Evolutionary conservation across 768 basidiomycete genomes (phyloP), one percentile per base, ranked within the genome.

Genomic region (Lactifluus echinatus): DNA sequence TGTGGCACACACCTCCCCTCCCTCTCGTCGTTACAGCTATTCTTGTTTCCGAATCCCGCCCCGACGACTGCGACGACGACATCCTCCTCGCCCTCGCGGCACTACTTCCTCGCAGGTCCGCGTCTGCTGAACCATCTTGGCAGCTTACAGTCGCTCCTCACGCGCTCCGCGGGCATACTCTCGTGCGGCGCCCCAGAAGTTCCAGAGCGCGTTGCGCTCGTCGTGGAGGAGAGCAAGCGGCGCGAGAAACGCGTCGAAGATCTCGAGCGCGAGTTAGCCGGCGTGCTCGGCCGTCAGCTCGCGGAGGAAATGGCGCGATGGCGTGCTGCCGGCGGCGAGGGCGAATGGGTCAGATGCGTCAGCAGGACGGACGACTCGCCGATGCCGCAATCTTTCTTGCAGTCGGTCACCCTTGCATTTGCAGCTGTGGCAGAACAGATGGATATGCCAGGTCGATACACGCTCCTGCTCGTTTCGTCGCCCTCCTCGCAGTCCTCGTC

Each of bases 1-100:
- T 88, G 87, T 55, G 87, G 89, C 11, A 90, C 92, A 15, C 93
- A 96, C 68, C 76, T 86, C 52, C 87, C 91, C 6, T 82, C 82
- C 51, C 77, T 93, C 48, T 76, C 84, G 60, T 83, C 84, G 64
- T 76, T 88, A 29, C 82, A 88, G 64, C 71, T 89, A 50, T 84
- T 89, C 73, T 69, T 89, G 43, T 68, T 86, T 42, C 82, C 87
- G 23, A n/a, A n/a, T n/a, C n/a, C n/a, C n/a, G 77, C 81, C 1
- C 73, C 87, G 26, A 74, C 85, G 37, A 79, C 85, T 10, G 78
- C 84, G 8, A 73, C 74, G n/a, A n/a, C n/a, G n/a, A n/a, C n/a
- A 8, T 73, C 74, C 15, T 77, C 81, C 2, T 78, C 81, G 0
- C 83, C 84, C 55, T 82, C 81, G 23, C 83, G 90, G 24, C 76